Evolutionary conservation across 495 filamentous ascomycete genomes (phyloP).

Genomic region (Sordaria brevicollis): DNA sequence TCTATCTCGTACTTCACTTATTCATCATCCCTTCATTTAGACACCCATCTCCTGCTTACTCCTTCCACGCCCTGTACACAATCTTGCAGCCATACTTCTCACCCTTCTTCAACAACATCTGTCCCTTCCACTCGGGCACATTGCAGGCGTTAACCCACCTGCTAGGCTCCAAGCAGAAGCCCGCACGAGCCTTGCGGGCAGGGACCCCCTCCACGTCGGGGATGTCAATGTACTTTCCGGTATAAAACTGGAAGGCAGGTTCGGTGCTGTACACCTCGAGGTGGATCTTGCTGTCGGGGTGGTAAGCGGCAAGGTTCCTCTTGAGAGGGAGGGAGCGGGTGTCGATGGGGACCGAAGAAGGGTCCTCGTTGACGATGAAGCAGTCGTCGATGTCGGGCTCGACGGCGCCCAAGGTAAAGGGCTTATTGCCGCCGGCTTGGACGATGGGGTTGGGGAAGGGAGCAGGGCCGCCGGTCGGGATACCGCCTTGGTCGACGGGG

Average conservation of each 20-base stretch:
- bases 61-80: slow-evolving; percentile 74
- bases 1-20: background rate
- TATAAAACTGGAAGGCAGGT: slow-evolving; percentile 95
- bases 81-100: slow-evolving; percentile 67
- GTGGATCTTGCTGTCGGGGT: slow-evolving; percentile 61
- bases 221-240: slow-evolving; percentile 74
- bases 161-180: slow-evolving; percentile 86
- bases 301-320: slow-evolving; percentile 55
- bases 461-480: slow-evolving; percentile 50
- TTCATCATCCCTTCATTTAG: background rate
- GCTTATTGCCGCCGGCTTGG: slow-evolving; percentile 48
- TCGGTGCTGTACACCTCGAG: slow-evolving; percentile 82
- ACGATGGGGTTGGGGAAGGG: slow-evolving; percentile 44
- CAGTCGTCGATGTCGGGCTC: slow-evolving; percentile 81
- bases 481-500: slow-evolving; percentile 57
- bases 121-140: slow-evolving; percentile 62
- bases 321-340: slow-evolving; percentile 57
- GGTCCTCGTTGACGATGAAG: slow-evolving; percentile 63
- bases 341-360: slow-evolving; percentile 56
- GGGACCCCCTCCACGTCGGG: slow-evolving; percentile 55
- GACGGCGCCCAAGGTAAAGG: slow-evolving; percentile 56
- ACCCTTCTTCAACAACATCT: slow-evolving; percentile 70
- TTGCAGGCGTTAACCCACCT: slow-evolving; percentile 85
- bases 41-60: slow-evolving; percentile 22
- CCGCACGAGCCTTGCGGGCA: slow-evolving; percentile 52